phyloP scores from a whole-genome alignment of 2,329 filamentous ascomycete genomes.

The Elsinoe arachidis region DNA sequence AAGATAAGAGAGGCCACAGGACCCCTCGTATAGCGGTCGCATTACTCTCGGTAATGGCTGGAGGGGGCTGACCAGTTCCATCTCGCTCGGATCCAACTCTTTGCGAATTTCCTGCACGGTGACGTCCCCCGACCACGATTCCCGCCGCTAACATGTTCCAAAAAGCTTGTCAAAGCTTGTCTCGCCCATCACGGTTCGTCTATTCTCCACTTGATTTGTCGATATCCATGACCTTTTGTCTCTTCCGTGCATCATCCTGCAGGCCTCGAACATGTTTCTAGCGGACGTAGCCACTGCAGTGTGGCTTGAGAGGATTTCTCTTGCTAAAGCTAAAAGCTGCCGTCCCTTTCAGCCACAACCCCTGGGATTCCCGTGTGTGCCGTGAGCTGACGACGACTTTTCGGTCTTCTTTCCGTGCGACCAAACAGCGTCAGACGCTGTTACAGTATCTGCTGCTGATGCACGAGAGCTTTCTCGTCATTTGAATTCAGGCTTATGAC shows the following conservation, averaged over 20 bases:
- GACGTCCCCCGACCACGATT: background rate
- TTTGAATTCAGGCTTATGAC: no score
- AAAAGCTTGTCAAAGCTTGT: constrained; percentile 10
- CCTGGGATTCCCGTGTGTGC: background rate
- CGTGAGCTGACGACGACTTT: background rate
- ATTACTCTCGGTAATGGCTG: background rate
- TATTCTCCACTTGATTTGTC: background rate
- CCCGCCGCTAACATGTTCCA: background rate
- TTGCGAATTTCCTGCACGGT: background rate
- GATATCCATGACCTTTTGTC: background rate
- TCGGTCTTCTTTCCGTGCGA: background rate
- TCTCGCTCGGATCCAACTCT: constrained; percentile 1
- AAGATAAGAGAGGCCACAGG: background rate
- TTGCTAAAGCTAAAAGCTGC: background rate
- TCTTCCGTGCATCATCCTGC: background rate
- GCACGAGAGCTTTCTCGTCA: no score
- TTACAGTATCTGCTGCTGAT: no score
- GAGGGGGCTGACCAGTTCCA: background rate
- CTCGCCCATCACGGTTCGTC: background rate
- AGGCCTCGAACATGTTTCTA: background rate
- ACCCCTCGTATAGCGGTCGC: background rate
- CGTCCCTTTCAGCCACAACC: background rate
- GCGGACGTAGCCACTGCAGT: background rate
- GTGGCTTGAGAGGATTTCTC: background rate
- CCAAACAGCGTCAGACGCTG: background rate